Percentiles rank a stretch among this genome's conserved stretches.
Conservation (phyloP, 257 asterid species). For the Rauvolfia tetraphylla region DNA sequence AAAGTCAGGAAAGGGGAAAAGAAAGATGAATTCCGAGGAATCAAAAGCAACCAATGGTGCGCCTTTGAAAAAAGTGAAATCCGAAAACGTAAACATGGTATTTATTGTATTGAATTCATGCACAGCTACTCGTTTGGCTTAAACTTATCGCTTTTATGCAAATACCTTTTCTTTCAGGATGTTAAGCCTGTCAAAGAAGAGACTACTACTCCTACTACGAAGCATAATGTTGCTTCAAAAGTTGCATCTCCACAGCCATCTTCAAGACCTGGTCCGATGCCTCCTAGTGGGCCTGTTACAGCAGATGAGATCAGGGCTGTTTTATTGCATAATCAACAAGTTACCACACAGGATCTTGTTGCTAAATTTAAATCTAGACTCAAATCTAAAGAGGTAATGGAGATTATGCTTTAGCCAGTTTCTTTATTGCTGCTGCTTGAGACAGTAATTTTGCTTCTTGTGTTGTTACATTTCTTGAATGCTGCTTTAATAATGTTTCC, state of each 20-base stretch:
- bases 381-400: constrained; percentile 71
- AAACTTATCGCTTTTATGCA: neutral
- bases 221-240: constrained; percentile 41
- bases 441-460: neutral
- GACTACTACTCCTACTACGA: constrained; percentile 33
- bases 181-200: constrained; percentile 61
- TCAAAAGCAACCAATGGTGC: constrained; percentile 55
- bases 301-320: constrained; percentile 91
- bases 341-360: constrained; percentile 92
- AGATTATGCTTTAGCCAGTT: neutral
- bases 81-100: constrained; percentile 55
- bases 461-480: neutral
- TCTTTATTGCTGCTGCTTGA: neutral
- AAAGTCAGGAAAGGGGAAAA: constrained; percentile 73
- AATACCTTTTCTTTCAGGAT: constrained; percentile 38
- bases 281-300: constrained; percentile 71
- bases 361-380: constrained; percentile 82
- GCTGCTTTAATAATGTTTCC: neutral
- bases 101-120: neutral
- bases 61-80: constrained; percentile 74
- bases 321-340: constrained; percentile 52
- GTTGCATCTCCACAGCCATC: constrained; percentile 47
- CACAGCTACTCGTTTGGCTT: neutral
- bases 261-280: constrained; percentile 43
- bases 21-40: constrained; percentile 70